phyloP scores from a whole-genome alignment of 441 rosid genomes.

The Monsonia emarginata region DNA sequence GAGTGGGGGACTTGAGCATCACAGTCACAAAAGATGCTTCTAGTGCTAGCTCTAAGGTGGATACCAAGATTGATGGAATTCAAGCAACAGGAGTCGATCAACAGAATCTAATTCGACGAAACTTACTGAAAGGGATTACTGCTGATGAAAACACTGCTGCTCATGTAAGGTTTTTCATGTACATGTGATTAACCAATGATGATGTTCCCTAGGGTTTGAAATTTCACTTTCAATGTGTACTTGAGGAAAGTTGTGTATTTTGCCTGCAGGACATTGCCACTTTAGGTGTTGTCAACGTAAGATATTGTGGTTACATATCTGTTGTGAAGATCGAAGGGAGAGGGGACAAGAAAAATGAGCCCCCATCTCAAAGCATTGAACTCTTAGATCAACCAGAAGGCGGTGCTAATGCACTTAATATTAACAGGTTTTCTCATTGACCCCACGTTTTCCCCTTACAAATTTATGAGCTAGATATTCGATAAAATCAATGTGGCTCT shows the following conservation, averaged over 20 bases:
- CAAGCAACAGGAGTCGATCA: constrained; percentile 45
- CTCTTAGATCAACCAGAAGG: constrained; percentile 70
- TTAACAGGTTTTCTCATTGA: constrained; percentile 42
- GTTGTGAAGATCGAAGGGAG: constrained; percentile 44
- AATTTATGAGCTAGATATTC: not conserved
- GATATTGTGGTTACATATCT: constrained; percentile 60
- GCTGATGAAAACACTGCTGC: constrained; percentile 78
- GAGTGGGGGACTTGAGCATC: constrained; percentile 46
- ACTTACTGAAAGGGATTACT: constrained; percentile 71
- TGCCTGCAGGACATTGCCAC: constrained; percentile 57
- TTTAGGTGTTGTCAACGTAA: constrained; percentile 56
- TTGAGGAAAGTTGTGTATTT: constrained; percentile 22
- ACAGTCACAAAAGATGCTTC: constrained; percentile 50
- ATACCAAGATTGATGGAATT: constrained; percentile 58
- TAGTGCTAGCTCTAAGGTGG: constrained; percentile 54
- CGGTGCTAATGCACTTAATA: constrained; percentile 68
- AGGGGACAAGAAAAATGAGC: constrained; percentile 34
- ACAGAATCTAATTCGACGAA: constrained; percentile 48
- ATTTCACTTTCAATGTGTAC: constrained; percentile 12
- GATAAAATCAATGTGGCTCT: not conserved
- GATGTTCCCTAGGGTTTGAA: constrained; percentile 6
- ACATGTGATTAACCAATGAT: constrained; percentile 10
- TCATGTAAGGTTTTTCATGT: constrained; percentile 36
- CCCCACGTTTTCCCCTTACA: not conserved
- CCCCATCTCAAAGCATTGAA: constrained; percentile 40